Conservation (phyloP, 768 basidiomycete species). For the Termitomyces sp. region DNA sequence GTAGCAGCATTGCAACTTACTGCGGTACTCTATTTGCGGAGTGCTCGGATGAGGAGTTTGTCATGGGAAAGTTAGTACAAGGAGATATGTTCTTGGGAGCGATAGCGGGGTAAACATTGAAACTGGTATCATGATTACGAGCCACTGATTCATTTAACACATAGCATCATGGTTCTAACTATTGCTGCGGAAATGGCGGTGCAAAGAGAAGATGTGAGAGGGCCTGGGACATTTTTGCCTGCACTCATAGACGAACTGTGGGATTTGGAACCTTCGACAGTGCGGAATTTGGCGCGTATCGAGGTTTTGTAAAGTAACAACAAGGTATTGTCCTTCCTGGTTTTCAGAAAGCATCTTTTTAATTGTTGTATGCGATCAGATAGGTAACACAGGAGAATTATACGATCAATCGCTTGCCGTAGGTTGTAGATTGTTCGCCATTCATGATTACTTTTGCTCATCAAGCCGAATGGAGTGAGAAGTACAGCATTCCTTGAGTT, state of each 20-base stretch:
- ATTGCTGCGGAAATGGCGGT: constrained; percentile 59
- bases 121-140: neutral
- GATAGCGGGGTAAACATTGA: constrained; percentile 61
- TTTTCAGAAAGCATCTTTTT: neutral
- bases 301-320: constrained; percentile 14
- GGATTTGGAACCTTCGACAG: constrained; percentile 24
- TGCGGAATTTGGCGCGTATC: constrained; percentile 26
- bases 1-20: constrained; percentile 73
- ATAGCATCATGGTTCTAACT: constrained; percentile 52
- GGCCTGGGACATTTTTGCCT: constrained; percentile 61
- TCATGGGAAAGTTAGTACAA: constrained; percentile 45
- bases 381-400: neutral
- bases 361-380: neutral
- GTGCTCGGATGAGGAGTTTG: constrained; percentile 19
- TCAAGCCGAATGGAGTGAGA: neutral
- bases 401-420: neutral
- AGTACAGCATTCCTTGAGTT: neutral
- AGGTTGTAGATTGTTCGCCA: neutral
- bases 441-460: neutral
- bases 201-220: constrained; percentile 40
- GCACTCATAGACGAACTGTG: constrained; percentile 58
- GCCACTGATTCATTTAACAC: neutral
- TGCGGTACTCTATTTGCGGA: constrained; percentile 54
- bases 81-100: constrained; percentile 78
- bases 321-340: neutral